Evolutionary conservation across 2,329 filamentous ascomycete species (phyloP).

Genomic region (Lasiodiplodia theobromae): DNA sequence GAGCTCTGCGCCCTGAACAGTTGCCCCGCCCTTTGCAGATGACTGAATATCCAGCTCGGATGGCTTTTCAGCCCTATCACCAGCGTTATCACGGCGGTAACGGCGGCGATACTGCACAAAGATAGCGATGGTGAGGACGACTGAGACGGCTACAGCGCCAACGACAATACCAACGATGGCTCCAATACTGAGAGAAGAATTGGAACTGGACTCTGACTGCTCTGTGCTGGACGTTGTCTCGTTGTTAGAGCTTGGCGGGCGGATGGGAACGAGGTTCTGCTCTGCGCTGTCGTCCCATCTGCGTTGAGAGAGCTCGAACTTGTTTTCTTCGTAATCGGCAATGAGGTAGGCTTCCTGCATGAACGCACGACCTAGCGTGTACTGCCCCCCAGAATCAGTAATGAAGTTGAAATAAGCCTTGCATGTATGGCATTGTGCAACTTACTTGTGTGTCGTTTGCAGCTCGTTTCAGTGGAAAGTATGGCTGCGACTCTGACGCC

Average conservation of each 20-base stretch:
- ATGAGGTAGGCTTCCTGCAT: conserved; percentile 48
- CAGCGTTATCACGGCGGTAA: background rate
- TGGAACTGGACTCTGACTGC: background rate
- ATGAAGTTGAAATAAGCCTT: background rate
- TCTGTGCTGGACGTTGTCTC: background rate
- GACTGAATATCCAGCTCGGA: background rate
- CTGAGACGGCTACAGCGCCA: background rate
- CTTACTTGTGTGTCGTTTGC: conserved; percentile 43
- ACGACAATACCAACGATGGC: conserved; percentile 14
- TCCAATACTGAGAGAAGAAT: background rate
- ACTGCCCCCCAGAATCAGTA: background rate
- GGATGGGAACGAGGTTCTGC: conserved; percentile 12
- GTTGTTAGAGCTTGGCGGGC: background rate
- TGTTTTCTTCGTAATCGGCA: conserved; percentile 46
- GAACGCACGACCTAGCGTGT: conserved; percentile 43
- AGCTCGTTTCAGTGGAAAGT: conserved; percentile 49
- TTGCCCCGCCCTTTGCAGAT: background rate
- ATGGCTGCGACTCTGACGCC: conserved; percentile 30
- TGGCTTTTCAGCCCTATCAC: background rate
- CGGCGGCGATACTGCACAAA: background rate
- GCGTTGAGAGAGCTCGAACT: conserved; percentile 38
- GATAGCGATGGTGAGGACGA: background rate
- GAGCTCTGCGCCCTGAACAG: background rate
- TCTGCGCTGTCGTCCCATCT: conserved; percentile 2
- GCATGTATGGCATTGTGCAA: background rate